These are phyloP conservation scores for Globisporangium paroecandrum DNA, from an alignment of 352 stramenopile species.

Conservation along the genomic window DNA sequence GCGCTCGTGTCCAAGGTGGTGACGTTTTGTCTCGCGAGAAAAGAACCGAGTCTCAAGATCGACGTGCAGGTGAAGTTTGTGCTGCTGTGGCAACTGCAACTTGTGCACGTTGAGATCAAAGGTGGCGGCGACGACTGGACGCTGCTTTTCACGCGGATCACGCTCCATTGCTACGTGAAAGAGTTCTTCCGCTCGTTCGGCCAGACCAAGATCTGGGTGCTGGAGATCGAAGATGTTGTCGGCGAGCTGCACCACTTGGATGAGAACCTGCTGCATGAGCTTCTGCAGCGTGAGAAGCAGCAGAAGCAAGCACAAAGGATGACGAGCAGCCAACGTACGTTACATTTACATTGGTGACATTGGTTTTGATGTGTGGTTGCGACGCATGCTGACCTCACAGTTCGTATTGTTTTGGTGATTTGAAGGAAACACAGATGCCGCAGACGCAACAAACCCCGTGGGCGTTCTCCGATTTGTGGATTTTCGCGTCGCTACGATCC, in stretches of 20 bases:
- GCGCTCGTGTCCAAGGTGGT: constrained; percentile 41
- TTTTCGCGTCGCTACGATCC: constrained; percentile 36
- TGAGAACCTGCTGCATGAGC: constrained; percentile 28
- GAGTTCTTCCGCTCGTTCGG: constrained; percentile 75
- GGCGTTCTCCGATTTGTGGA: constrained; percentile 70
- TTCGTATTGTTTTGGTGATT: not conserved
- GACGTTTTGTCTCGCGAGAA: constrained; percentile 35
- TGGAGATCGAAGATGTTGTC: constrained; percentile 46
- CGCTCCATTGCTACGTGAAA: constrained; percentile 44
- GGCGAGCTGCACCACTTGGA: constrained; percentile 36
- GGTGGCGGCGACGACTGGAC: constrained; percentile 31
- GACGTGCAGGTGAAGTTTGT: constrained; percentile 45
- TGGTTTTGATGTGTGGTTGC: not conserved
- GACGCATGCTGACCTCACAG: not conserved
- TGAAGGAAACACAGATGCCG: not conserved
- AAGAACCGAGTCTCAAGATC: constrained; percentile 11
- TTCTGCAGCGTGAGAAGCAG: constrained; percentile 20
- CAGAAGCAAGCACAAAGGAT: not conserved
- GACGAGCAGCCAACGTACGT: constrained; percentile 1
- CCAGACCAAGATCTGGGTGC: constrained; percentile 65
- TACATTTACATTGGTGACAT: not conserved
- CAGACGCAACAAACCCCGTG: constrained; percentile 32
- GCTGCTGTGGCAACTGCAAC: constrained; percentile 35
- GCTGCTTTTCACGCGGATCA: constrained; percentile 43
- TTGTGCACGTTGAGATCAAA: constrained; percentile 45